Evolutionary conservation across 1,284 basidiomycete genomes (phyloP).

Genomic region (Rhodotorula sp.): DNA sequence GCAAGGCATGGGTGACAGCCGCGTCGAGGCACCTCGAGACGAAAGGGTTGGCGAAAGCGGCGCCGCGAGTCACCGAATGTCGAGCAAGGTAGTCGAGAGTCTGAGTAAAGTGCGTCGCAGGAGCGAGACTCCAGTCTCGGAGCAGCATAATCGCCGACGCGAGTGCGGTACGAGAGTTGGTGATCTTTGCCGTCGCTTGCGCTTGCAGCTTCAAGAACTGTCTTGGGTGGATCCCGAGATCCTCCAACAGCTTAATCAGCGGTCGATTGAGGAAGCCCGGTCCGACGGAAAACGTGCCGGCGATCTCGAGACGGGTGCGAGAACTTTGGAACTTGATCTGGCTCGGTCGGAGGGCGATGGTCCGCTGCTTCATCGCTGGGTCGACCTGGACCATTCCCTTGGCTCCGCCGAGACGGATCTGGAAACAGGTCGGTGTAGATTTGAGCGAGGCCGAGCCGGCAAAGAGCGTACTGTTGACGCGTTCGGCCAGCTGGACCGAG

Average conservation of each 20-base stretch:
- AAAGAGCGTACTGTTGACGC: constrained; percentile 48
- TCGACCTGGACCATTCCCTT: constrained; percentile 64
- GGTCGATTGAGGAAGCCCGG: constrained; percentile 52
- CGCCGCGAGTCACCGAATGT: not conserved
- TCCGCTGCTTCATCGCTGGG: constrained; percentile 53
- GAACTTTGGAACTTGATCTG: constrained; percentile 70
- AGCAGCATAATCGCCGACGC: constrained; percentile 12
- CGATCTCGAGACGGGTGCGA: constrained; percentile 67
- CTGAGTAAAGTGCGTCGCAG: not conserved
- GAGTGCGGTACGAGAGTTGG: constrained; percentile 6
- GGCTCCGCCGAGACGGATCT: constrained; percentile 10
- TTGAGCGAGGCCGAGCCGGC: constrained; percentile 6
- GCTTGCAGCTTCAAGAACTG: constrained; percentile 11
- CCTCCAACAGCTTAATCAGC: constrained; percentile 51
- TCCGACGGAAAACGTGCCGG: constrained; percentile 61
- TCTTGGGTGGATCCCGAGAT: constrained; percentile 1
- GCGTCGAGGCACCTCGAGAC: constrained; percentile 14
- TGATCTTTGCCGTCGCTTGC: not conserved
- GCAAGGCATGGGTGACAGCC: not conserved
- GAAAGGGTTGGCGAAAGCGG: constrained; percentile 14
- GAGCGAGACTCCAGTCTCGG: constrained; percentile 13
- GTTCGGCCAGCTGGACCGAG: constrained; percentile 49
- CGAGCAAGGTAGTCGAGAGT: constrained; percentile 7
- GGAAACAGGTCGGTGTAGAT: constrained; percentile 16
- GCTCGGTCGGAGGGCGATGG: constrained; percentile 64